Conservation (phyloP, 495 filamentous ascomycete species). For the Podospora bellae-mahoneyi region DNA sequence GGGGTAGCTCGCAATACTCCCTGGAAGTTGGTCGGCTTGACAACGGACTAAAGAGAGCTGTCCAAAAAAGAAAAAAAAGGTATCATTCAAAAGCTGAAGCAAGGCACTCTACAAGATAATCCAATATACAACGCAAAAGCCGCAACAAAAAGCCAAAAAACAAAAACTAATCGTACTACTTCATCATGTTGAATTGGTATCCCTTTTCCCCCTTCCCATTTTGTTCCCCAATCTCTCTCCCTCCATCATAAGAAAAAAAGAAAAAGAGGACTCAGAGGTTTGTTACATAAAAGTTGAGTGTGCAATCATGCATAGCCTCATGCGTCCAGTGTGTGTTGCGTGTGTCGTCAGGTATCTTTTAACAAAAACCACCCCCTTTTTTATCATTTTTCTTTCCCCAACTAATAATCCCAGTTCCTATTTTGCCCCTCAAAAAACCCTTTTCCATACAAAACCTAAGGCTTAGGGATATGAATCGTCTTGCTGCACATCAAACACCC, state of each 20-base stretch:
- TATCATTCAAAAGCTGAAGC: no score
- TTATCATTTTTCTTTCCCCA: background rate
- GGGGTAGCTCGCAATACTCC: no score
- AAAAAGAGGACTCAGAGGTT: no score
- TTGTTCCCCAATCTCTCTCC: background rate
- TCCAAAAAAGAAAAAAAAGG: no score
- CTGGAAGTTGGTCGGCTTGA: no score
- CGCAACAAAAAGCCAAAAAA: background rate
- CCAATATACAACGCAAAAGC: background rate
- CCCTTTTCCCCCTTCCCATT: background rate
- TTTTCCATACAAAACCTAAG: constrained; percentile 40
- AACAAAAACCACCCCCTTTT: background rate
- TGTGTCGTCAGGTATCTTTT: background rate
- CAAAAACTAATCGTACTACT: background rate
- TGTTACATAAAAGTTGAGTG: background rate
- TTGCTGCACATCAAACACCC: constrained; percentile 94
- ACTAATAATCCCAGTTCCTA: background rate
- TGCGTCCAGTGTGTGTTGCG: background rate
- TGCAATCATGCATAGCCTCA: background rate
- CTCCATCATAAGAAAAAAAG: background rate
- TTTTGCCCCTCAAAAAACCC: background rate
- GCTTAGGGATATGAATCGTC: constrained; percentile 94
- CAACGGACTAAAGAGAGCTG: no score
- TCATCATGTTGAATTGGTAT: background rate
- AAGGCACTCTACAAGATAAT: background rate